Conservation (phyloP, 345 rosid species). For the Gossypium turneri region DNA sequence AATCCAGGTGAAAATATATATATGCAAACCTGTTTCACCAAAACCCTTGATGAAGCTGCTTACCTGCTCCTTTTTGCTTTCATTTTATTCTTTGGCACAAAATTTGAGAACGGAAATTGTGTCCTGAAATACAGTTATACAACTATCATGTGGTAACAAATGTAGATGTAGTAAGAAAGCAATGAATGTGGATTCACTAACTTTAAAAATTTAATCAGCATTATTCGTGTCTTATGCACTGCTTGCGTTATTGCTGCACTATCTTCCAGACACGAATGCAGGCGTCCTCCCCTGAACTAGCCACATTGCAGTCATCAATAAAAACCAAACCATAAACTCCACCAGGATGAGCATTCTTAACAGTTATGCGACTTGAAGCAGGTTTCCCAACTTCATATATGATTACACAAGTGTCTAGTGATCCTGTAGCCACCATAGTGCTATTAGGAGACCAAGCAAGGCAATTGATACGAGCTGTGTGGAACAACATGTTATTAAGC, state of each 20-base stretch:
- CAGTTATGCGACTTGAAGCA: conserved; percentile 54
- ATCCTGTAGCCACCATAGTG: conserved; percentile 65
- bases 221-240: not conserved
- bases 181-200: not conserved
- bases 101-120: not conserved
- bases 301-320: conserved; percentile 42
- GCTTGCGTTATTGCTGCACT: not conserved
- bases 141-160: too few relatives aligned
- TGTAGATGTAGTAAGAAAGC: not conserved
- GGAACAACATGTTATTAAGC: conserved; percentile 72
- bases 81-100: not conserved
- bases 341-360: conserved; percentile 66
- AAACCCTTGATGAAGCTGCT: not conserved
- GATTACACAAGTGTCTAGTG: conserved; percentile 64
- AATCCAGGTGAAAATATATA: not conserved
- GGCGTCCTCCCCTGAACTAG: conserved; percentile 76
- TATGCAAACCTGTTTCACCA: too few relatives aligned
- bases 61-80: not conserved
- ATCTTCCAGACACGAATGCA: conserved; percentile 57
- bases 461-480: conserved; percentile 69
- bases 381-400: conserved; percentile 66
- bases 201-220: conserved; percentile 8
- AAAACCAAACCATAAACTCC: conserved; percentile 67
- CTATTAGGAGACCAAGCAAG: conserved; percentile 76
- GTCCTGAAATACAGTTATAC: not conserved